Evolutionary conservation across 2,329 filamentous ascomycete species (phyloP), one percentile per base, ranked within the genome.

Genomic region (Ploettnerulaceae sp.): DNA sequence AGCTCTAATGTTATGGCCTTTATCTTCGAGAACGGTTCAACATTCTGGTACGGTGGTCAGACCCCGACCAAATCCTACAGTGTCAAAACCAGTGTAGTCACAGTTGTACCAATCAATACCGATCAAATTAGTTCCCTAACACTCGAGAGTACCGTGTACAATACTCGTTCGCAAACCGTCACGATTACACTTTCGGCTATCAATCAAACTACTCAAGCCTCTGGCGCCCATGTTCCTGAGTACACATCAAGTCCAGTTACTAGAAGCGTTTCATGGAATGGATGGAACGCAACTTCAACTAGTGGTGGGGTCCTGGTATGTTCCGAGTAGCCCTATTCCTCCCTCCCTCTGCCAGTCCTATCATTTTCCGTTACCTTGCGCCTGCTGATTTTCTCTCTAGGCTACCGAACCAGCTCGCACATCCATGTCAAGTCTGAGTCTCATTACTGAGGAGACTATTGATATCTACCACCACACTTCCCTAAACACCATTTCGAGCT

Each of bases 241-340:
- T n/a, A 14, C n/a, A 14, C 12, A 18, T 34, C 37, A 4, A 35
- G 29, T 8, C 9, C 34, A 7, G 26, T 20, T 35, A 39, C 24
- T 25, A 25, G 18, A n/a, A 35, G 15, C 31, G n/a, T 32, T 18
- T 35, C 29, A 11, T 47, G 29, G 35, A 20, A 7, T 29, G 58
- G 58, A 29, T 60, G 57, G 58, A 59, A 60, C 28, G 33, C 25
- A 20, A 52, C 54, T 5, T 51, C 51, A 7, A 38, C 40, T 25
- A 25, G 42, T 26, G 29, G 4, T 34, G 34, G 40, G 9, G 15
- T 18, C n/a, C n/a, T n/a, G n/a, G n/a, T n/a, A n/a, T n/a, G n/a
- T n/a, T n/a, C n/a, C n/a, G n/a, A n/a, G n/a, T n/a, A n/a, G n/a
- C n/a, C n/a, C n/a, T n/a, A n/a, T n/a, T n/a, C n/a, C n/a, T n/a